Conservation (phyloP, 805 yeast species). For the Wickerhamiella australiensis region DNA sequence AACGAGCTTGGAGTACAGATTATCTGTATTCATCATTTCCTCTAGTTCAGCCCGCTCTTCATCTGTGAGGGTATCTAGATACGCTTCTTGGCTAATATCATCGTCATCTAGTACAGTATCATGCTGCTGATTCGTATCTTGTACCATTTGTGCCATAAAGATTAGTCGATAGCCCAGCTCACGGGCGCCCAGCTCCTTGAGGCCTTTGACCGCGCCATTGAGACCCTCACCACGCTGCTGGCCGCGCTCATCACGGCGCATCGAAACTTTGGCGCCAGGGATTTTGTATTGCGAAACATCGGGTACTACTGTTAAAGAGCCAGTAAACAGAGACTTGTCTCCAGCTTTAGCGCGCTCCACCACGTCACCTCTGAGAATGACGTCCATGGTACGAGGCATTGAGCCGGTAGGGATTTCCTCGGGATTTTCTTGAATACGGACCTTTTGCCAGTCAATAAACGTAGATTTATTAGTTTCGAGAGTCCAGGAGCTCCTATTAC, state of each 20-base stretch:
- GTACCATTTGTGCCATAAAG: slow-evolving; percentile 81
- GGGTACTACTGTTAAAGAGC: slow-evolving; percentile 89
- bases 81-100: slow-evolving; percentile 67
- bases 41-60: slow-evolving; percentile 76
- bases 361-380: slow-evolving; percentile 80
- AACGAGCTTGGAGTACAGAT: slow-evolving; percentile 72
- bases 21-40: slow-evolving; percentile 81
- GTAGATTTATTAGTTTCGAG: slow-evolving; percentile 71
- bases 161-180: slow-evolving; percentile 88
- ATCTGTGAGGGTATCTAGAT: slow-evolving; percentile 62
- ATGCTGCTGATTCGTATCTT: slow-evolving; percentile 34
- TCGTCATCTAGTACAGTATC: slow-evolving; percentile 26
- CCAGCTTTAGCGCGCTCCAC: slow-evolving; percentile 97
- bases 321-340: slow-evolving; percentile 85
- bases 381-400: slow-evolving; percentile 94
- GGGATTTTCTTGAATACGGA: slow-evolving; percentile 91
- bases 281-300: slow-evolving; percentile 87
- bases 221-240: slow-evolving; percentile 53
- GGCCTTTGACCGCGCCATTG: slow-evolving; percentile 77
- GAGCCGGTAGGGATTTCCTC: slow-evolving; percentile 95
- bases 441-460: slow-evolving; percentile 93
- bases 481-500: slow-evolving; percentile 76
- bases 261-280: slow-evolving; percentile 86
- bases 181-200: slow-evolving; percentile 82
- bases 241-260: slow-evolving; percentile 54